Evolutionary conservation across 2,329 filamentous ascomycete species (phyloP).

Genomic region (Cadophora luteo-olivacea): DNA sequence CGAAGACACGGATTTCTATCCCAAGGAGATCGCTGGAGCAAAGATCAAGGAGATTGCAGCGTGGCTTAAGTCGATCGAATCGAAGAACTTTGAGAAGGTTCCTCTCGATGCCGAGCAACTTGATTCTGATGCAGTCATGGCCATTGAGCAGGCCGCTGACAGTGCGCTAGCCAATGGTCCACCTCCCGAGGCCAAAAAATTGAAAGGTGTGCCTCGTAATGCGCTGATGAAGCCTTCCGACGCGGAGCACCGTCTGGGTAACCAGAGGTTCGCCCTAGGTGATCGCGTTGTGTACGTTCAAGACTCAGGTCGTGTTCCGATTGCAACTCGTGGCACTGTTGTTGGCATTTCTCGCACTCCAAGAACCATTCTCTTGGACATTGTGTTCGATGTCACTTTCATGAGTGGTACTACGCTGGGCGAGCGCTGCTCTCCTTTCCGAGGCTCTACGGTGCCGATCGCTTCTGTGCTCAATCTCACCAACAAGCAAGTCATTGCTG

Average conservation of each 20-base stretch:
- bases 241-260: conserved; percentile 89
- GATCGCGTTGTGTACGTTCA: conserved; percentile 94
- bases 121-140: conserved; percentile 85
- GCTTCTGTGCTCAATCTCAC: conserved; percentile 90
- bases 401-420: conserved; percentile 96
- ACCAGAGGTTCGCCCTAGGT: conserved; percentile 83
- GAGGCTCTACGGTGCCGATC: conserved; percentile 87
- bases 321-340: conserved; percentile 91
- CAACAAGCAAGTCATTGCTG: conserved; percentile 79
- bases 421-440: conserved; percentile 89
- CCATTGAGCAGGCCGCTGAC: conserved; percentile 80
- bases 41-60: conserved; percentile 93
- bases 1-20: conserved; percentile 85
- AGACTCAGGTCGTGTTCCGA: conserved; percentile 92
- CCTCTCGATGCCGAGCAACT: conserved; percentile 95
- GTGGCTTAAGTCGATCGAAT: conserved; percentile 92
- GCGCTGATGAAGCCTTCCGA: conserved; percentile 93
- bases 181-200: conserved; percentile 67
- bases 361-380: conserved; percentile 81
- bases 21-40: conserved; percentile 71
- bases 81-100: conserved; percentile 93
- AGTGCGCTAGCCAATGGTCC: conserved; percentile 58
- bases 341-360: conserved; percentile 90
- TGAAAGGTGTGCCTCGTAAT: conserved; percentile 82
- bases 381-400: conserved; percentile 93